Percentiles rank a stretch among this genome's conserved stretches.
Evolutionary conservation across 495 filamentous ascomycete genomes (phyloP).

Genomic region (Neurospora pannonica): DNA sequence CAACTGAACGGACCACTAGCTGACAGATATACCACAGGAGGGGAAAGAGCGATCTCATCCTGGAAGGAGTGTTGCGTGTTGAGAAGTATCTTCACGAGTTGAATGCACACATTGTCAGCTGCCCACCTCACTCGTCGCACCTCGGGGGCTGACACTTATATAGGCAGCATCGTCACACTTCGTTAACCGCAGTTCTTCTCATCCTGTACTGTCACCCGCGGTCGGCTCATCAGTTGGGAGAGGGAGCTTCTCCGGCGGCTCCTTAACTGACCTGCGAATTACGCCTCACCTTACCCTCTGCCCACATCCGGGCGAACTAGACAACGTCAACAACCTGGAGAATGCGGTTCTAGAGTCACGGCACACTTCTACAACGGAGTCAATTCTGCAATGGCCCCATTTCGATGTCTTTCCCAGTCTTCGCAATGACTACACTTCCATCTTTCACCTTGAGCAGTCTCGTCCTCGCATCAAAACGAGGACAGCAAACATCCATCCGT

Average conservation of each 20-base stretch:
- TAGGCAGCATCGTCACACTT: slow-evolving; percentile 1
- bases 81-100: slow-evolving; percentile 19
- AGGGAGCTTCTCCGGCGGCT: slow-evolving; percentile 11
- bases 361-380: slow-evolving; percentile 26
- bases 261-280: slow-evolving; percentile 7
- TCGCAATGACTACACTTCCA: slow-evolving; percentile 18
- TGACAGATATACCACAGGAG: slow-evolving; percentile 8
- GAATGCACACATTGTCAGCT: slow-evolving; percentile 13
- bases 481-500: slow-evolving; percentile 14
- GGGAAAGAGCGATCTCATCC: slow-evolving; percentile 28
- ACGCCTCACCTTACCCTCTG: not conserved
- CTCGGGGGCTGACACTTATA: not conserved
- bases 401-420: slow-evolving; percentile 24
- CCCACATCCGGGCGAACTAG: not conserved
- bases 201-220: slow-evolving; percentile 2
- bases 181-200: not conserved
- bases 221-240: not conserved
- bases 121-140: not conserved
- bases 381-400: slow-evolving; percentile 21
- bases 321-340: slow-evolving; percentile 11
- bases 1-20: not conserved
- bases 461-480: slow-evolving; percentile 11
- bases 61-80: slow-evolving; percentile 24
- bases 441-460: slow-evolving; percentile 24
- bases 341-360: slow-evolving; percentile 24